Evolutionary conservation across 2,329 filamentous ascomycete genomes (phyloP), one percentile per base, ranked within the genome.

Genomic region (Fusarium secorum): DNA sequence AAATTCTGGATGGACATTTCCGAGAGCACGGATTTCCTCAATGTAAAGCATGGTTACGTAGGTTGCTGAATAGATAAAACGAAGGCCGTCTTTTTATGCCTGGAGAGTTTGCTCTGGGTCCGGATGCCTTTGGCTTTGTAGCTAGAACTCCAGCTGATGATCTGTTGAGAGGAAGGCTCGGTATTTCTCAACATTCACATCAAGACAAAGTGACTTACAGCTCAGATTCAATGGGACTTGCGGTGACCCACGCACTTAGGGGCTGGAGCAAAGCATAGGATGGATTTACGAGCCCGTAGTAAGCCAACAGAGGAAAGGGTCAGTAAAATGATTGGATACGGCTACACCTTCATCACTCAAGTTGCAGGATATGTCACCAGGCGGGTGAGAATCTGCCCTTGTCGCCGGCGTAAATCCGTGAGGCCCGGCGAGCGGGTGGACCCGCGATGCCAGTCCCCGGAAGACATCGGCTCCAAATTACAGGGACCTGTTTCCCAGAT

Each of bases 1-100:
- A 61, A 66, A 49, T 68, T 76, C 45, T n/a, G 71, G 64, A 39
- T 75, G 59, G 2, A 71, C 65, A 26, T 74, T 45, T 17, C 54
- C 64, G 17, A 78, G 72, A 3, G 74, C 72, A 30, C 63, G 49
- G 17, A 52, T 76, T 41, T 78, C 73, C 35, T 79, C 70, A 15
- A 78, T 39, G 3, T 72, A 70, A 48, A 77, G 59, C 77, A 77
- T 79, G 11, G 36, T 67, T 35, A 38, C 36, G 4, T 38, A 30
- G 30, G 10, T 45, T 30, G 22, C 15, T 28, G 14, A 32, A 7
- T 32, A 17, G 18, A 36, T 13, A 20, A 17, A n/a, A 20, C 6
- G 15, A 33, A n/a, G 17, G 14, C 18, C 11, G 8, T 20, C 7
- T 36, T 30, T 28, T 5, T 30, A 18, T 57, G 13, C 18, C 20